Evolutionary conservation across 139 green algal species (phyloP), one percentile per base, ranked within the genome.

Genomic region (Tetradesmus obliquus): DNA sequence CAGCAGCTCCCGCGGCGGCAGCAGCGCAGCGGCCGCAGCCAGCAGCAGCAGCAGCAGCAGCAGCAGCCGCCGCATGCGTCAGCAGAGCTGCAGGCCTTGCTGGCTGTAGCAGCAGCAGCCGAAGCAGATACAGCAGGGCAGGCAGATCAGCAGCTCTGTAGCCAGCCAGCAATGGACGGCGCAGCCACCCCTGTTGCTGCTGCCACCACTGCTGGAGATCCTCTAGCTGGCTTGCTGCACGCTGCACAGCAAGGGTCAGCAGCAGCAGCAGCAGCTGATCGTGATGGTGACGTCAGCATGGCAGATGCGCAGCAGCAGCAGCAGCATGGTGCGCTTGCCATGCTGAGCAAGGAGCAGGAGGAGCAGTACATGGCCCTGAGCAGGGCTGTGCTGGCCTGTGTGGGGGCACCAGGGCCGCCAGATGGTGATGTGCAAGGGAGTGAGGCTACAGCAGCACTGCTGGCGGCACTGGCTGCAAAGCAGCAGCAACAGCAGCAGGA

Each of bases 271-370:
- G 55, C 82, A 87, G 82, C 53, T 22, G 15, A 24, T 71, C 2
- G 19, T 19, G 10, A 15, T 76, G 8, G 1, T 76, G 66, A 76
- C 15, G 66, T 76, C 82, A 87, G 82, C 82, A 87, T 87, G 55
- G 5, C 20, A 87, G 82, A 58, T 74, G 62, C 62, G 13, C 54
- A 17, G n/a, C 79, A 71, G 20, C 9, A 32, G 20, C 81, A 87
- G 55, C 82, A 62, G 6, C 3, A 62, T 58, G 7, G 2, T 57
- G 55, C 20, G 4, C 55, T 24, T 54, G 22, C 62, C 17, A 9
- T 74, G 1, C 55, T 87, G 13, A 87, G 19, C 19, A 87, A 87
- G 17, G 82, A 87, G 82, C 82, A 87, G 82, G 82, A 87, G 82
- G 13, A 72, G 8, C 19, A 87, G 82, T 87, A 60, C 20, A 20